Conservation (phyloP, 169 alveolate species). For the Theileria orientalis region DNA sequence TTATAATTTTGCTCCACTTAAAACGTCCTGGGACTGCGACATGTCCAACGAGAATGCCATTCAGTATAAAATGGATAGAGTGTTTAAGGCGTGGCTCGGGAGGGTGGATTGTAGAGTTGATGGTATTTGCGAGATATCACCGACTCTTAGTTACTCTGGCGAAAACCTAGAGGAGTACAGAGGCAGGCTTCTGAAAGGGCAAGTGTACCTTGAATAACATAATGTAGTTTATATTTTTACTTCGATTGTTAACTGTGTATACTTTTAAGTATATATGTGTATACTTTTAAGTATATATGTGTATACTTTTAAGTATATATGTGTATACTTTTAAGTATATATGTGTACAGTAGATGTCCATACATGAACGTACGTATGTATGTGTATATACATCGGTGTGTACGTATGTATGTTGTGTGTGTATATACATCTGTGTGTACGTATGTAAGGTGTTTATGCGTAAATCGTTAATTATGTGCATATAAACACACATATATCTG, state of each 20-base stretch:
- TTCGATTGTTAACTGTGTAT: no score
- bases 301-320: no score
- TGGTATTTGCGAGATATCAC: slow-evolving; percentile 54
- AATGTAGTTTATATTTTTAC: no score
- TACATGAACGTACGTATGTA: background rate
- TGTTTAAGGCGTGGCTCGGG: slow-evolving; percentile 32
- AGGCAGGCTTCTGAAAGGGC: slow-evolving; percentile 26
- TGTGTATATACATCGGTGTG: background rate
- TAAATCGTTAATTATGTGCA: no score
- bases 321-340: no score
- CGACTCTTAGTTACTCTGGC: slow-evolving; percentile 30
- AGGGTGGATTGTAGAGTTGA: slow-evolving; percentile 22
- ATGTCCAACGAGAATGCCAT: slow-evolving; percentile 22
- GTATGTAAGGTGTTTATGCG: no score
- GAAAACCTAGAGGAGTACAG: slow-evolving; percentile 35
- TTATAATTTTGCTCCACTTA: slow-evolving; percentile 48
- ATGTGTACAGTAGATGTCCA: no score
- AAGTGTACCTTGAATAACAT: slow-evolving; percentile 26
- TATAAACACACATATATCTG: no score
- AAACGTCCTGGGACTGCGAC: slow-evolving; percentile 29
- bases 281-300: no score
- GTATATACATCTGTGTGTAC: no score
- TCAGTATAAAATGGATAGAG: slow-evolving; percentile 44
- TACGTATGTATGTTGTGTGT: no score
- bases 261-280: no score